A percentile compares a stretch with the other conserved stretches of the same genome.
phyloP scores from a whole-genome alignment of 768 basidiomycete genomes.

The Tylopilus balloui region DNA sequence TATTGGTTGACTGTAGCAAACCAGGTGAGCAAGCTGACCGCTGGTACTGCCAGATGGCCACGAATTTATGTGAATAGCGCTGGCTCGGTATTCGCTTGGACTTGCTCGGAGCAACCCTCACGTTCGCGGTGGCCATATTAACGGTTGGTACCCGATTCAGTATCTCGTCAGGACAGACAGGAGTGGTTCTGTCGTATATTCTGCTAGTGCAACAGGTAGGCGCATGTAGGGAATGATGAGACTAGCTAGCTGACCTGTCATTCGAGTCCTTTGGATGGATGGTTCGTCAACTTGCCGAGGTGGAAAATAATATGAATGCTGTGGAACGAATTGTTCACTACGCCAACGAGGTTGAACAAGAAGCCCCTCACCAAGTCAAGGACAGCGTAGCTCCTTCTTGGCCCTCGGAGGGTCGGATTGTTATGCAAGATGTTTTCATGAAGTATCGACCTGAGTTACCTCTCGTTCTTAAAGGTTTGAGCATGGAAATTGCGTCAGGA shows the following conservation, averaged over 20 bases:
- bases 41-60: background rate
- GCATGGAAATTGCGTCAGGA: constrained; percentile 62
- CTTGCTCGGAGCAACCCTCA: constrained; percentile 66
- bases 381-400: constrained; percentile 62
- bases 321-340: constrained; percentile 85
- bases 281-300: constrained; percentile 74
- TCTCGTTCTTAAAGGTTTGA: constrained; percentile 77
- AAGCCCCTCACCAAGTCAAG: constrained; percentile 63
- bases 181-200: constrained; percentile 75
- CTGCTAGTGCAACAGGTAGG: constrained; percentile 69
- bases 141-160: constrained; percentile 67
- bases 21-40: constrained; percentile 42
- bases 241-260: background rate
- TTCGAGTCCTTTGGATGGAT: constrained; percentile 64
- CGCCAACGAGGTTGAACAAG: constrained; percentile 74
- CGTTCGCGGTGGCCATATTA: constrained; percentile 76
- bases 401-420: constrained; percentile 71
- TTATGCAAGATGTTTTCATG: constrained; percentile 72
- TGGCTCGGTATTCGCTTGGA: constrained; percentile 93
- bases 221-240: constrained; percentile 6
- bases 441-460: constrained; percentile 87
- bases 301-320: constrained; percentile 94
- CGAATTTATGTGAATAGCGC: constrained; percentile 36
- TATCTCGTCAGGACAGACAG: constrained; percentile 76
- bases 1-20: constrained; percentile 86